Evolutionary conservation across 495 filamentous ascomycete genomes (phyloP), one percentile per base, ranked within the genome.

Genomic region (Neurospora sp.): DNA sequence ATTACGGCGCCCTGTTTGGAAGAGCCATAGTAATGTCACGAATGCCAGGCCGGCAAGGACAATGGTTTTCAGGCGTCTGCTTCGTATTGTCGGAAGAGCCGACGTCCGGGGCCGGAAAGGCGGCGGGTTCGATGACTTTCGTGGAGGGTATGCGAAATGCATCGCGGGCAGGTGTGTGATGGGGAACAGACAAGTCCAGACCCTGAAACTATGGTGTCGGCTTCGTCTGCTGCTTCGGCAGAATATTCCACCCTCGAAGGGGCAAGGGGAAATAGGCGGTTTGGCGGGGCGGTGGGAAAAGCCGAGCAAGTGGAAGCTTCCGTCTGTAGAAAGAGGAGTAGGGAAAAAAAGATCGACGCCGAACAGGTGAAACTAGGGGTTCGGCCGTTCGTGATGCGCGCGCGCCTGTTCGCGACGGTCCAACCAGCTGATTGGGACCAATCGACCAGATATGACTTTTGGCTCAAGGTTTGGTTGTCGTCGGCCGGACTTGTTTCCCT

Each of bases 91-190:
- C 9, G 88, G 88, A 71, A 91, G 82, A 72, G 88, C 85, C 22
- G 89, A 85, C 40, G 89, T 84, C 75, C 90, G 88, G 42, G 87
- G 81, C 45, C 84, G 77, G 77, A 85, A 89, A 38, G 86, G 87
- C 40, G 90, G 89, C 70, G 91, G 87, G 75, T 90, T 87, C 72
- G 90, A 92, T 76, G 89, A 89, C 82, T 92, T 96, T 77, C 94
- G 90, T 72, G 93, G 90, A 71, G 94, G 94, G 73, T 95, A 83
- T 71, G 95, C 95, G 85, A 94, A 94, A 78, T 98, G 95, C 95
- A 98, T 98, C 73, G 75, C 82, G 75, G 65, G 6, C 14, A 59
- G 40, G 35, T 71, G 38, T 69, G 40, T 14, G 69, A 20, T 8
- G 53, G 35, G 35, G 40, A 40, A 35, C n/a, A n/a, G 31, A 31